These are phyloP conservation scores for Paraphoma sp. DNA, from an alignment of 2,329 filamentous ascomycete species.

Conservation along the genomic window DNA sequence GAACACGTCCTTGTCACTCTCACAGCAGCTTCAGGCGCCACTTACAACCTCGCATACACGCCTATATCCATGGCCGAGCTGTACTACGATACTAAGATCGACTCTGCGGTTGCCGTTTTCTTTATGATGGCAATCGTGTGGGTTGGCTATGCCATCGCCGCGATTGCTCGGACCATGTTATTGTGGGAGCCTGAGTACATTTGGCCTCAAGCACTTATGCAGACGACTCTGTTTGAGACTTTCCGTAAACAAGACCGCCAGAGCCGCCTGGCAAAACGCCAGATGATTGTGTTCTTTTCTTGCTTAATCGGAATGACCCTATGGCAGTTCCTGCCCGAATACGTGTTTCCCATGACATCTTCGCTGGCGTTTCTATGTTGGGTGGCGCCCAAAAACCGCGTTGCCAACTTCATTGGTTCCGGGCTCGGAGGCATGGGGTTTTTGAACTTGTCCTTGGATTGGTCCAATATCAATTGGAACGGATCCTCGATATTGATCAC, in stretches of 20 bases:
- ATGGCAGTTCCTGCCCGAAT: slow-evolving; percentile 70
- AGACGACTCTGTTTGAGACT: slow-evolving; percentile 66
- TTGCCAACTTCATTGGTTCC: slow-evolving; percentile 66
- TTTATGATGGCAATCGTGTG: slow-evolving; percentile 68
- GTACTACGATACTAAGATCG: slow-evolving; percentile 61
- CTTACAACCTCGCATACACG: slow-evolving; percentile 48
- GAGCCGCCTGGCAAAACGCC: slow-evolving; percentile 59
- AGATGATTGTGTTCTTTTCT: slow-evolving; percentile 65
- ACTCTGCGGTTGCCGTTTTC: slow-evolving; percentile 62
- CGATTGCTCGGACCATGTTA: slow-evolving; percentile 63
- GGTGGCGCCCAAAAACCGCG: slow-evolving; percentile 64
- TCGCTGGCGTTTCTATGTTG: slow-evolving; percentile 69
- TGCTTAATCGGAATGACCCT: slow-evolving; percentile 60
- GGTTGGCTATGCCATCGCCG: slow-evolving; percentile 66
- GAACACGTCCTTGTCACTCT: slow-evolving; percentile 65
- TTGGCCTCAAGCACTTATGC: slow-evolving; percentile 60
- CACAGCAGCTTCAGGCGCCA: slow-evolving; percentile 42
- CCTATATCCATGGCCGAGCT: slow-evolving; percentile 64
- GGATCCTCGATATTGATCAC: slow-evolving; percentile 53
- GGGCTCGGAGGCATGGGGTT: slow-evolving; percentile 69
- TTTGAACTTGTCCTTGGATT: slow-evolving; percentile 65
- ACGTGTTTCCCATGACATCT: slow-evolving; percentile 64
- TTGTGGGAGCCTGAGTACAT: slow-evolving; percentile 65
- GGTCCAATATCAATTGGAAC: slow-evolving; percentile 64
- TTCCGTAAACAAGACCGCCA: slow-evolving; percentile 60